phyloP scores from a whole-genome alignment of 371 early-diverging fungal genomes.

The Choanephora cucurbitarum region DNA sequence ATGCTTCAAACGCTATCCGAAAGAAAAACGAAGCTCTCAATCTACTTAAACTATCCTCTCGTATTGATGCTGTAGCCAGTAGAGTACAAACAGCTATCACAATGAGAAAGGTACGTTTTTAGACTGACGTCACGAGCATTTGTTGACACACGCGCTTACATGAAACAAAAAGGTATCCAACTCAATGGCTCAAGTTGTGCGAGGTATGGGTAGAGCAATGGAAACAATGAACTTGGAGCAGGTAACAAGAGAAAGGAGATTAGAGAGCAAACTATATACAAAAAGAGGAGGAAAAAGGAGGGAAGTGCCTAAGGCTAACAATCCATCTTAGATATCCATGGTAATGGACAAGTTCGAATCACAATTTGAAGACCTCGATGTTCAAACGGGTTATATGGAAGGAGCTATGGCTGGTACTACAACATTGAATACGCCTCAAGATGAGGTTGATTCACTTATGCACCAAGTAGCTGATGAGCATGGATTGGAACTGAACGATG shows the following conservation, averaged over 20 bases:
- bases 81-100: slow-evolving; percentile 95
- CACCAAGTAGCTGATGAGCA: slow-evolving; percentile 94
- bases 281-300: no score
- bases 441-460: slow-evolving; percentile 89
- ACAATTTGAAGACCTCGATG: slow-evolving; percentile 94
- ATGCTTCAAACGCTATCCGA: slow-evolving; percentile 95
- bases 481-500: slow-evolving; percentile 81
- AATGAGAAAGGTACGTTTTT: slow-evolving; percentile 75
- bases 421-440: slow-evolving; percentile 80
- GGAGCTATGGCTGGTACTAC: slow-evolving; percentile 87
- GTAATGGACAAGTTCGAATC: slow-evolving; percentile 95
- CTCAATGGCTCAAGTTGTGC: slow-evolving; percentile 86
- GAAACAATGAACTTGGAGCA: slow-evolving; percentile 92
- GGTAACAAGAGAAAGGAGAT: neutral
- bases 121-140: neutral
- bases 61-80: slow-evolving; percentile 92
- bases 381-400: slow-evolving; percentile 93
- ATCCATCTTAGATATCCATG: slow-evolving; percentile 67
- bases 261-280: neutral
- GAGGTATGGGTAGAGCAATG: slow-evolving; percentile 92
- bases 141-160: no score
- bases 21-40: slow-evolving; percentile 95
- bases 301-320: neutral
- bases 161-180: slow-evolving; percentile 49
- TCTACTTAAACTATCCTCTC: slow-evolving; percentile 80